A percentile compares a stretch with the other conserved stretches of the same genome.
Evolutionary conservation across 2,329 filamentous ascomycete genomes (phyloP).

Genomic region (Exophiala lecanii-corni): DNA sequence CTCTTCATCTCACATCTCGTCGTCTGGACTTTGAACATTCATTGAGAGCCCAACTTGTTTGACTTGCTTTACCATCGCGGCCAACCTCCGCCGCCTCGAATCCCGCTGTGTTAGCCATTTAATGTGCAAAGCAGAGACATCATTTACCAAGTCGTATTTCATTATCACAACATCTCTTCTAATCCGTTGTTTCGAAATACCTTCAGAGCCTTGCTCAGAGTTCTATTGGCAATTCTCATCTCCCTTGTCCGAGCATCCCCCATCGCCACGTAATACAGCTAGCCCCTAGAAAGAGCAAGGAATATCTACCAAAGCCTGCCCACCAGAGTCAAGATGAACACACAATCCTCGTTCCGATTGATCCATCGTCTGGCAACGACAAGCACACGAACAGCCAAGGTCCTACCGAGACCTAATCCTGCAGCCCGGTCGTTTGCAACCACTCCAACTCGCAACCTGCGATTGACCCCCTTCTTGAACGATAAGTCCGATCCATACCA

Average conservation of each 20-base stretch:
- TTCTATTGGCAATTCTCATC: no score
- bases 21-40: no score
- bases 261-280: not conserved
- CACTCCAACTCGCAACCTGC: slow-evolving; percentile 5
- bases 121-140: no score
- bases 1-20: not conserved
- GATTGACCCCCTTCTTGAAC: slow-evolving; percentile 6
- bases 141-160: not conserved
- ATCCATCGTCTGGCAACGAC: slow-evolving; percentile 8
- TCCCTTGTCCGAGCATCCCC: no score
- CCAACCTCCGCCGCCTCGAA: no score
- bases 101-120: no score
- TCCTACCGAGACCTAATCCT: not conserved
- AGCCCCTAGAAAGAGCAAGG: not conserved
- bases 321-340: slow-evolving; percentile 11
- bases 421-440: slow-evolving; percentile 11
- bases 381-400: not conserved
- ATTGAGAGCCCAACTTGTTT: no score
- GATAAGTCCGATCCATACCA: slow-evolving; percentile 25
- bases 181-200: no score
- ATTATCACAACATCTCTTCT: not conserved
- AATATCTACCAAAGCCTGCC: not conserved
- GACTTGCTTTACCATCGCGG: no score
- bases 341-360: slow-evolving; percentile 8
- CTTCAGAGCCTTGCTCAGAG: not conserved